Base-by-base conservation (phyloP, 2,329 filamentous ascomycete species). In the Lachnellula willkommii region DNA sequence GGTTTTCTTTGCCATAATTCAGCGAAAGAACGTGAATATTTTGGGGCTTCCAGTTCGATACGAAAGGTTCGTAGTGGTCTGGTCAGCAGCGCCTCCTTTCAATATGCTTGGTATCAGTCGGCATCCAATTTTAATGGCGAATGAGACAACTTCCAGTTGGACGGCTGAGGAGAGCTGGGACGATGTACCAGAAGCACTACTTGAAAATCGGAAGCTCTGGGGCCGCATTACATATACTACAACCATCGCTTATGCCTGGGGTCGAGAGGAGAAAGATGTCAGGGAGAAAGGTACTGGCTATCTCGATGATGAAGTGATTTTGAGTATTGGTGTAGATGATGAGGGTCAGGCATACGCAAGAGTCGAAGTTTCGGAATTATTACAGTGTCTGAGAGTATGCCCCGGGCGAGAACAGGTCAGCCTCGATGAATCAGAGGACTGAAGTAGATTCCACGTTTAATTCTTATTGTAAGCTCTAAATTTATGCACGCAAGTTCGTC, bases 371-470 rank as follows among this genome's bases (percentile, higher is more conserved):
- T 57, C 61, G 9, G 68, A 71, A 28, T 55, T 73, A 45, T 58
- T 73, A 52, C 60, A 65, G 51, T 73, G 72, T 64, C 54, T 74
- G 63, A 69, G 67, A 43, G 60, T 70, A 52, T 73, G 71, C 62
- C 89, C 89, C 60, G 42, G 85, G 85, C 50, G 22, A 15, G 22
- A 26, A 28, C 17, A 40, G 17, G 39, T 17, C 39, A 17, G 7
- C 5, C 15, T 40, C 28, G 28, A 32, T 45, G 42, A 24, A 3
- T 20, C 20, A 45, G 42, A 20, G 11, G n/a, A 24, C 15, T 24
- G 15, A 6, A 20, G 22, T 45, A 45, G 12, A 12, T 45, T 14
- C 15, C 17, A 40, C 37, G 14, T 40, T 40, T 9, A 12, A 9
- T 40, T 17, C 6, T 9, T 40, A 15, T n/a, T n/a, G 15, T 17